Conservation (phyloP, 495 filamentous ascomycete species). For the Acidiella bohemica region DNA sequence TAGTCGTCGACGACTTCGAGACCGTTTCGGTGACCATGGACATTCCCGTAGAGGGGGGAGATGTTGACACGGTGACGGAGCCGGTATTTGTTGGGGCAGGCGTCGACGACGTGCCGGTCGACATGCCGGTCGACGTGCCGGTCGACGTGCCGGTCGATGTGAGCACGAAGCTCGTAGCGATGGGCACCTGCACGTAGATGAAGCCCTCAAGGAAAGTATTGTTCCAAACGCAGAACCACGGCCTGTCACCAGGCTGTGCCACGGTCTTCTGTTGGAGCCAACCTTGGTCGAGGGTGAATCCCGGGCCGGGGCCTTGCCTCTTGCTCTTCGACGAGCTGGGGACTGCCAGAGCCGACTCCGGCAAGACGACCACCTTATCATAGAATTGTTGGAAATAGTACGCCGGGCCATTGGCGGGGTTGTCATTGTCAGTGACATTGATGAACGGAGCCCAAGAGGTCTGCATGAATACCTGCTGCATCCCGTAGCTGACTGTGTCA, state of each 20-base stretch:
- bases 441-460: slow-evolving; percentile 43
- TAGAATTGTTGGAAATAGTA: slow-evolving; percentile 58
- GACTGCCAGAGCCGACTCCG: slow-evolving; percentile 32
- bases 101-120: slow-evolving; percentile 6
- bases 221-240: slow-evolving; percentile 88
- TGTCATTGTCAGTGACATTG: slow-evolving; percentile 53
- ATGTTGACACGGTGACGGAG: slow-evolving; percentile 5
- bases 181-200: slow-evolving; percentile 46
- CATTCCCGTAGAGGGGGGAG: no score
- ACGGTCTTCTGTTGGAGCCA: slow-evolving; percentile 23
- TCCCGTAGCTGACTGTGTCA: slow-evolving; percentile 41
- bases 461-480: slow-evolving; percentile 38
- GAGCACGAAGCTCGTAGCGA: slow-evolving; percentile 6
- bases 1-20: slow-evolving; percentile 7
- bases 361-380: slow-evolving; percentile 71
- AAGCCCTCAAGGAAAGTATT: slow-evolving; percentile 67
- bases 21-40: slow-evolving; percentile 4
- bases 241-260: slow-evolving; percentile 47
- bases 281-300: neutral
- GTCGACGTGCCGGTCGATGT: slow-evolving; percentile 34
- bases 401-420: slow-evolving; percentile 51
- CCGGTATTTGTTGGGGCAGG: slow-evolving; percentile 1
- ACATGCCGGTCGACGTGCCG: slow-evolving; percentile 29
- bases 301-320: slow-evolving; percentile 6
- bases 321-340: slow-evolving; percentile 4